These are phyloP conservation scores for Penicillium sp. DNA, from an alignment of 2,329 filamentous ascomycete species.

Conservation along the genomic window DNA sequence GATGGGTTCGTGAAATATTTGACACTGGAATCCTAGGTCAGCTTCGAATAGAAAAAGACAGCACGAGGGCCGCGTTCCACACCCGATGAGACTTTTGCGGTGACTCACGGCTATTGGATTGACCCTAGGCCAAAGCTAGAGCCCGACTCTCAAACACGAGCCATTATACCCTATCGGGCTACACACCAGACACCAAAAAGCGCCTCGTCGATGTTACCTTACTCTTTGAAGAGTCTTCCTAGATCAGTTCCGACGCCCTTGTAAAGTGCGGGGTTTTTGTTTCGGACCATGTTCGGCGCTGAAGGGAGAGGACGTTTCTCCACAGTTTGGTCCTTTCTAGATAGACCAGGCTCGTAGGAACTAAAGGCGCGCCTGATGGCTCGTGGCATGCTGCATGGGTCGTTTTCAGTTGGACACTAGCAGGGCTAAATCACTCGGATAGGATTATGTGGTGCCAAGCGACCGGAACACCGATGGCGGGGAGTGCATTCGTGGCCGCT, in stretches of 20 bases:
- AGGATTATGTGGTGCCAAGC: conserved; percentile 56
- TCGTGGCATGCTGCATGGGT: conserved; percentile 57
- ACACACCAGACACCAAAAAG: background rate
- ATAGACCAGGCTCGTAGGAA: background rate
- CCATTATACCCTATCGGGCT: background rate
- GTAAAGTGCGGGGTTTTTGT: conserved; percentile 34
- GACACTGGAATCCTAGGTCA: background rate
- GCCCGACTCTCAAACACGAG: background rate
- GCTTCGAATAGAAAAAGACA: background rate
- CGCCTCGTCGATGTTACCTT: background rate
- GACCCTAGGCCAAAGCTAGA: conserved; percentile 4
- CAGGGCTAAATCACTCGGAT: conserved; percentile 59
- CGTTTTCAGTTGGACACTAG: conserved; percentile 60
- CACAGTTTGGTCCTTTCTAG: background rate
- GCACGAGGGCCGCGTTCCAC: background rate
- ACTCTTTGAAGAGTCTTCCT: background rate
- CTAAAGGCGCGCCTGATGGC: conserved; percentile 54
- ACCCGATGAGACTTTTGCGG: background rate
- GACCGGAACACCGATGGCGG: conserved; percentile 51
- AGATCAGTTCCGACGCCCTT: conserved; percentile 54
- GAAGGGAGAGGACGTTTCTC: background rate
- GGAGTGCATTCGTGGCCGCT: conserved; percentile 46
- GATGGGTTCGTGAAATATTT: background rate
- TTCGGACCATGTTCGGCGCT: conserved; percentile 33
- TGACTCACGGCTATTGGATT: conserved; percentile 3